These are phyloP conservation scores for Hamigera avellanea DNA, from an alignment of 495 filamentous ascomycete species.

Conservation along the genomic window DNA sequence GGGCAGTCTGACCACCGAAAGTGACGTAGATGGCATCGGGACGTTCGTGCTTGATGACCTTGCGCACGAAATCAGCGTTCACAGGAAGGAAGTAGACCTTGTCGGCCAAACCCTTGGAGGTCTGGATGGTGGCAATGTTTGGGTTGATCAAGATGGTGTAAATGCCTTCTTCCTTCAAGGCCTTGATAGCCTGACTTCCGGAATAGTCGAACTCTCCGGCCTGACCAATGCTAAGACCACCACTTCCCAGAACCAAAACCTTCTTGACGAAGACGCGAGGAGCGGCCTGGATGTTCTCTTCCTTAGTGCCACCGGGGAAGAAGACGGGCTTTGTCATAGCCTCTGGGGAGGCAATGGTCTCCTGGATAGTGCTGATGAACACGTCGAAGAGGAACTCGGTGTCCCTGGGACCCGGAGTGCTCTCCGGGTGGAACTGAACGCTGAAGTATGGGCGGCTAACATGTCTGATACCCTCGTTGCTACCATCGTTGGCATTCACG, in stretches of 20 bases:
- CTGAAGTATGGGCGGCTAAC: conserved; percentile 81
- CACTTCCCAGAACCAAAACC: conserved; percentile 92
- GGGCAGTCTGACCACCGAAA: conserved; percentile 92
- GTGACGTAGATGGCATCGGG: conserved; percentile 96
- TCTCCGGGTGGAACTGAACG: conserved; percentile 97
- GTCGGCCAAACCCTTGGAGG: conserved; percentile 87
- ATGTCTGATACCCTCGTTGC: conserved; percentile 94
- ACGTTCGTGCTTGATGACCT: conserved; percentile 88
- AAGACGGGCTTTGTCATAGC: conserved; percentile 57
- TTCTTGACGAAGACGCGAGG: conserved; percentile 83
- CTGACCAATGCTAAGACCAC: conserved; percentile 95
- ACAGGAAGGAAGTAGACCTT: conserved; percentile 98
- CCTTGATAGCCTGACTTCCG: conserved; percentile 82
- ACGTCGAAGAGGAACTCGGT: conserved; percentile 96
- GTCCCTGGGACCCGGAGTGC: conserved; percentile 89
- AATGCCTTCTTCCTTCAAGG: conserved; percentile 94
- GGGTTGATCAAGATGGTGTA: conserved; percentile 95
- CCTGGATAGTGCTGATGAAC: conserved; percentile 75
- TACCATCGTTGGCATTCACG: conserved; percentile 94
- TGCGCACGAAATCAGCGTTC: conserved; percentile 89
- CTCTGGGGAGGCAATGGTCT: conserved; percentile 46
- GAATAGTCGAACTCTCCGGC: conserved; percentile 99
- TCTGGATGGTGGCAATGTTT: conserved; percentile 98
- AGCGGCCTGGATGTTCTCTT: conserved; percentile 62
- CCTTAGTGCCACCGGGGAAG: conserved; percentile 73